Evolutionary conservation across 352 stramenopile genomes (phyloP), one percentile per base, ranked within the genome.

Genomic region (Phytophthora crassamura): DNA sequence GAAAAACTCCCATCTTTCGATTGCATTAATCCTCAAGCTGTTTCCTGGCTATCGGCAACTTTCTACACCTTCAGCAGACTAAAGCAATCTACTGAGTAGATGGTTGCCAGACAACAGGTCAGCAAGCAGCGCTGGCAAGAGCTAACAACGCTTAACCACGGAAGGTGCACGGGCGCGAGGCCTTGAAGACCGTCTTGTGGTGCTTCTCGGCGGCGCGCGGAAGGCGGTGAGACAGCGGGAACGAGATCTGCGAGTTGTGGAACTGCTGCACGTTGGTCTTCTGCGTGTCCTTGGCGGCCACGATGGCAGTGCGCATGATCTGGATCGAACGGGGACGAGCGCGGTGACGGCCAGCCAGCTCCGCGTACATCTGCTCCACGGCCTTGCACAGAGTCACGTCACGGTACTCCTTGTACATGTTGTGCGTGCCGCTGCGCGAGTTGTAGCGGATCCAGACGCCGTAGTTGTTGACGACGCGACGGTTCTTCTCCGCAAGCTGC

Each of bases 391-490:
- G 87, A 49, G 91, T 98, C 62, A 98, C 77, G 73, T 99, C 96
- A 86, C 98, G 92, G 96, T 99, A 99, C 89, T 99, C 98, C 84
- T 99, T 98, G 97, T 99, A 99, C 98, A 99, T 99, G 91, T 99
- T 99, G 94, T 99, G 98, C 42, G 98, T 99, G 75, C 98, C 98
- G 58, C 93, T 99, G 74, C 98, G 94, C 59, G 97, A 99, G 86
- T 99, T 98, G 89, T 99, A 99, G 68, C 97, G 95, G 70, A 99
- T 96, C 96, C 97, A 99, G 80, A 99, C 98, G 74, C 95, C 97
- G 86, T 99, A 99, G 90, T 99, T 99, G 83, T 99, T 99, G 66
- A 99, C 87, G 39, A 98, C 92, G 76, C 90, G 93, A 47, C 88
- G 84, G 85, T 99, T 99, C 92, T 99, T 99, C 86, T 99, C 98